A percentile compares a stretch with the other conserved stretches of the same genome.
phyloP scores from a whole-genome alignment of 2,329 filamentous ascomycete genomes.

The Colletotrichum higginsianum region DNA sequence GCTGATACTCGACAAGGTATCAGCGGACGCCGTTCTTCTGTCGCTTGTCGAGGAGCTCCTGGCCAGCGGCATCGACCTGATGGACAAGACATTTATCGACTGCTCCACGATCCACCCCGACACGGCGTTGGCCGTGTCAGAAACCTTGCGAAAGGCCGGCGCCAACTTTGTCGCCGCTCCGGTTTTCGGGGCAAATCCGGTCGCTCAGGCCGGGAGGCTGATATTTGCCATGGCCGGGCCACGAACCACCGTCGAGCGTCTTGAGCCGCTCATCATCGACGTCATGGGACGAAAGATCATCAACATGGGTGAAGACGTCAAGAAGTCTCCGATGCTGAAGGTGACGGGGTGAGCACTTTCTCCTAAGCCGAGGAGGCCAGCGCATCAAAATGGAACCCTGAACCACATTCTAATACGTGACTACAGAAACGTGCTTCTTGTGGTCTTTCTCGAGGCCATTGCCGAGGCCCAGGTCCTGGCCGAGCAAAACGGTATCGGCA shows the following conservation, averaged over 20 bases:
- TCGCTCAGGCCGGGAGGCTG: conserved; percentile 61
- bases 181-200: conserved; percentile 65
- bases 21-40: conserved; percentile 57
- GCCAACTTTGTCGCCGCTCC: conserved; percentile 60
- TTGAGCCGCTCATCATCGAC: conserved; percentile 58
- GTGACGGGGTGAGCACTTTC: conserved; percentile 57
- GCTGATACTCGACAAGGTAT: not conserved
- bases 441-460: conserved; percentile 63
- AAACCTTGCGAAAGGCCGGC: conserved; percentile 48
- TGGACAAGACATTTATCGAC: conserved; percentile 61
- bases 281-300: conserved; percentile 61
- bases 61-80: conserved; percentile 42
- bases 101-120: conserved; percentile 66
- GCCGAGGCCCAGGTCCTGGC: conserved; percentile 66
- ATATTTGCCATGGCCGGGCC: conserved; percentile 63
- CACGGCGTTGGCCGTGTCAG: conserved; percentile 52
- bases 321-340: conserved; percentile 62
- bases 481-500: conserved; percentile 59
- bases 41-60: conserved; percentile 51
- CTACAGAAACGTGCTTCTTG: conserved; percentile 62
- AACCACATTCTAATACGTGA: not conserved
- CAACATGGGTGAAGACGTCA: conserved; percentile 58
- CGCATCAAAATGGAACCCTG: not conserved
- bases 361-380: not conserved
- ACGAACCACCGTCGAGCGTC: conserved; percentile 49